A percentile compares a stretch with the other conserved stretches of the same genome.
These are phyloP conservation scores for Tolypocladium pustulatum DNA, from an alignment of 2,329 filamentous ascomycete genomes.

Conservation along the genomic window DNA sequence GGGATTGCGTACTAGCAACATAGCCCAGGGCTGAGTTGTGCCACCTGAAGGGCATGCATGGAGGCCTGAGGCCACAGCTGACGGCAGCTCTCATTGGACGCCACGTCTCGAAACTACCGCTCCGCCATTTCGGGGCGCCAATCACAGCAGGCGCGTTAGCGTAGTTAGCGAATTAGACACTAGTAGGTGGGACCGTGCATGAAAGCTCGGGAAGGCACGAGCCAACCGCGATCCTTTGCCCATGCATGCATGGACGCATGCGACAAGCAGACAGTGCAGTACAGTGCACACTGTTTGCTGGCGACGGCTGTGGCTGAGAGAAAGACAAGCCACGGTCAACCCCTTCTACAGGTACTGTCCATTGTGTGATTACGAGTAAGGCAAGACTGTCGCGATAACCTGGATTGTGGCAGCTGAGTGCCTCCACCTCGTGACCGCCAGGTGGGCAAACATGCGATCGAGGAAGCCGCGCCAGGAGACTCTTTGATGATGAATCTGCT, in stretches of 20 bases:
- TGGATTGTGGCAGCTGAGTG: not conserved
- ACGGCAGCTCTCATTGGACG: constrained; percentile 4
- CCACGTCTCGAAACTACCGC: constrained; percentile 1
- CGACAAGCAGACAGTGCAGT: not conserved
- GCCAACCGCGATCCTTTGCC: not conserved
- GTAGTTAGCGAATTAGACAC: not conserved
- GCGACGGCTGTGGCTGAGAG: not conserved
- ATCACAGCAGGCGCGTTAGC: not conserved
- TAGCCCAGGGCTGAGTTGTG: not conserved
- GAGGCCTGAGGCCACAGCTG: constrained; percentile 8
- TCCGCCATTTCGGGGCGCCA: constrained; percentile 2
- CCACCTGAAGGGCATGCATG: not conserved
- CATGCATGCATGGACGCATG: not conserved
- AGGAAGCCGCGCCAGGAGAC: not conserved
- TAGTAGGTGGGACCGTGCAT: not conserved
- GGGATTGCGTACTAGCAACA: constrained; percentile 9
- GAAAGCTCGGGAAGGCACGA: not conserved
- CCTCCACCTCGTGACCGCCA: not conserved
- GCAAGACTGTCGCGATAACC: not conserved
- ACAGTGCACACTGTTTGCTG: not conserved
- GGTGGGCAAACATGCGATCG: not conserved
- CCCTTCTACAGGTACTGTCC: not conserved
- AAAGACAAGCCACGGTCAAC: not conserved
- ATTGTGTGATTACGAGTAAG: not conserved
- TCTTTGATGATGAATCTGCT: too few species aligned